These are phyloP conservation scores for Pulveroboletus sp. DNA, from an alignment of 768 basidiomycete genomes.

Conservation along the genomic window DNA sequence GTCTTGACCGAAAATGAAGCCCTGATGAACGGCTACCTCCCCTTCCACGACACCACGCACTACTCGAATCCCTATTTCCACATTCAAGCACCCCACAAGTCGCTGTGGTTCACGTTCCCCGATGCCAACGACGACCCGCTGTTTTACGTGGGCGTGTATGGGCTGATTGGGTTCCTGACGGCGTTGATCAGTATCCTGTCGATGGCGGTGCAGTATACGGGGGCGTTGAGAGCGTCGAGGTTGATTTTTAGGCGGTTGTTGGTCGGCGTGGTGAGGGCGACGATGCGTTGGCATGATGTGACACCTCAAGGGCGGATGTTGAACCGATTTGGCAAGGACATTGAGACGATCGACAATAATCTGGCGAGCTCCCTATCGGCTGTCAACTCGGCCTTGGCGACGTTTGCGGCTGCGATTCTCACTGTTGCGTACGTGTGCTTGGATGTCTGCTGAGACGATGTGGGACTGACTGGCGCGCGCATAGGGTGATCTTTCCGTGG, in stretches of 20 bases:
- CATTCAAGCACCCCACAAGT: conserved; percentile 5
- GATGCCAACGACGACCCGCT: conserved; percentile 58
- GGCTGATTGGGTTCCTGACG: conserved; percentile 51
- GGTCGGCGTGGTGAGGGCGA: conserved; percentile 70
- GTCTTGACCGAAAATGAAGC: conserved; percentile 29
- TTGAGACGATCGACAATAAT: conserved; percentile 85
- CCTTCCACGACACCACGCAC: conserved; percentile 15
- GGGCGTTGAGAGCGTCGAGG: conserved; percentile 37
- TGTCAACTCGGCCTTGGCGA: conserved; percentile 76
- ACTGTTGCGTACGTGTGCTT: conserved; percentile 61
- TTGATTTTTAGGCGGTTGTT: conserved; percentile 51
- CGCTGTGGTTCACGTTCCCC: conserved; percentile 34
- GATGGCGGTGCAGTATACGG: conserved; percentile 58
- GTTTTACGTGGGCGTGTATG: conserved; percentile 71
- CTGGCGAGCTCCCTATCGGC: conserved; percentile 66
- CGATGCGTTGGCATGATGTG: conserved; percentile 82
- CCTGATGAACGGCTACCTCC: conserved; percentile 23
- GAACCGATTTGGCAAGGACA: conserved; percentile 84
- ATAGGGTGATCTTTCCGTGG: conserved; percentile 69
- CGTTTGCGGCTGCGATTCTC: conserved; percentile 73
- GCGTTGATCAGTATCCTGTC: conserved; percentile 49
- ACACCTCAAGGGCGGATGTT: conserved; percentile 86
- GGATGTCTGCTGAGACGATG: conserved; percentile 1
- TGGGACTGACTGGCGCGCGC: conserved; percentile 4
- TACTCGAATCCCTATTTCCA: conserved; percentile 18